These are phyloP conservation scores for Chrysosphaeria jannelii DNA, from an alignment of 2,329 filamentous ascomycete species.

Conservation along the genomic window DNA sequence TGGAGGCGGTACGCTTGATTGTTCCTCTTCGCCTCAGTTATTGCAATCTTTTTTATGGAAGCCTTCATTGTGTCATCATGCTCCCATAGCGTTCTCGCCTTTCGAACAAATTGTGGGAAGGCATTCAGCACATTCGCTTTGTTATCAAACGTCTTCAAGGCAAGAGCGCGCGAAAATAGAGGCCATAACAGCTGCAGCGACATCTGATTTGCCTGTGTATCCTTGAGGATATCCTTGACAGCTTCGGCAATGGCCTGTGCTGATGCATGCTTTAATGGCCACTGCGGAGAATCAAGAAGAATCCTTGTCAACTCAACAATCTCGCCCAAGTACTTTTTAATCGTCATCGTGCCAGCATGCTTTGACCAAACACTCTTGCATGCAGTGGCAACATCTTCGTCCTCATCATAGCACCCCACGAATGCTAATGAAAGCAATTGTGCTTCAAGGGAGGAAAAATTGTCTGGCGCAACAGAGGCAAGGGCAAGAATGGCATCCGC, in stretches of 20 bases:
- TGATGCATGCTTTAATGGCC: slow-evolving; percentile 71
- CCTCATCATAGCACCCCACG: slow-evolving; percentile 57
- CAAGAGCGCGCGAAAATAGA: slow-evolving; percentile 48
- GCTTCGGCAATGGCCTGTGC: slow-evolving; percentile 54
- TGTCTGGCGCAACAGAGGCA: slow-evolving; percentile 65
- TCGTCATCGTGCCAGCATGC: slow-evolving; percentile 57
- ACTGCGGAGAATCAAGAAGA: slow-evolving; percentile 51
- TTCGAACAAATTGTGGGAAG: slow-evolving; percentile 48
- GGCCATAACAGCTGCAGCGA: slow-evolving; percentile 48
- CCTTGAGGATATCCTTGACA: slow-evolving; percentile 28
- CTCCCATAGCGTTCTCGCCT: slow-evolving; percentile 26
- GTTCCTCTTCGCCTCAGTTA: slow-evolving; percentile 74
- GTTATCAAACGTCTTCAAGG: slow-evolving; percentile 72
- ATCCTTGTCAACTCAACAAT: slow-evolving; percentile 38
- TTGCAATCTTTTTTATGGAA: slow-evolving; percentile 47
- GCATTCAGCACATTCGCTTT: slow-evolving; percentile 65
- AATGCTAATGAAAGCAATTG: slow-evolving; percentile 66
- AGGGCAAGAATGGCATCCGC: slow-evolving; percentile 62
- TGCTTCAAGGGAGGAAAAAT: slow-evolving; percentile 48
- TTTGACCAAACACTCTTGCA: slow-evolving; percentile 72
- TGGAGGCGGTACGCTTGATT: slow-evolving; percentile 59
- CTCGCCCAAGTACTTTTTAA: slow-evolving; percentile 59
- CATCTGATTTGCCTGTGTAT: slow-evolving; percentile 23
- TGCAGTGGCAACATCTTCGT: slow-evolving; percentile 49
- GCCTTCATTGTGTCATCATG: slow-evolving; percentile 13